phyloP scores from a whole-genome alignment of 2,329 filamentous ascomycete genomes.

The Cladosporium austrohemisphaericum region DNA sequence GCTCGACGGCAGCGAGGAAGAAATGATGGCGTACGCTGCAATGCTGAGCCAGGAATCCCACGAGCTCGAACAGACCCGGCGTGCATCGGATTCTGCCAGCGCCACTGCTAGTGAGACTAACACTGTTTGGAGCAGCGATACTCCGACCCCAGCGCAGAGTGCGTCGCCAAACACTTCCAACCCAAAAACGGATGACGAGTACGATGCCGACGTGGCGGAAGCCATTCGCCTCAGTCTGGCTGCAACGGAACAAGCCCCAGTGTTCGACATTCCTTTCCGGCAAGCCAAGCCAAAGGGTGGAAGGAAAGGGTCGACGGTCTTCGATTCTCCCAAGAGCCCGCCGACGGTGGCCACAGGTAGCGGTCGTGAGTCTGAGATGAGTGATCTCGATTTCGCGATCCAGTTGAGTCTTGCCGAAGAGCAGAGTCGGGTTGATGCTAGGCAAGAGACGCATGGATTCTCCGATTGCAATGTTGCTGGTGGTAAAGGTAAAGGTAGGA shows the following conservation, averaged over 20 bases:
- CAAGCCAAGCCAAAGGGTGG: conserved; percentile 37
- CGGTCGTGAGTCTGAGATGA: conserved; percentile 44
- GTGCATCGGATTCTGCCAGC: conserved; percentile 41
- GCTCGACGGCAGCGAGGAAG: conserved; percentile 57
- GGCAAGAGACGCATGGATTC: neutral
- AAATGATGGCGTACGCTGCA: conserved; percentile 60
- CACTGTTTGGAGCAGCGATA: conserved; percentile 27
- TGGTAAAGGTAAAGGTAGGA: conserved; percentile 17
- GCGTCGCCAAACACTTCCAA: conserved; percentile 21
- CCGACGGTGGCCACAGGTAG: conserved; percentile 36
- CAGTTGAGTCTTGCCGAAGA: conserved; percentile 61
- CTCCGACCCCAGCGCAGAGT: conserved; percentile 25
- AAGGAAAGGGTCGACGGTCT: conserved; percentile 29
- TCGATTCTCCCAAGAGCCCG: conserved; percentile 24
- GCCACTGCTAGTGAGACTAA: conserved; percentile 35
- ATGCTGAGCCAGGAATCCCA: conserved; percentile 59
- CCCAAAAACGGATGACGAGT: conserved; percentile 44
- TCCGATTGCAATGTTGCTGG: neutral
- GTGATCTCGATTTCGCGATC: conserved; percentile 59
- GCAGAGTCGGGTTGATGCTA: conserved; percentile 40
- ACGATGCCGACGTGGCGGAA: conserved; percentile 59
- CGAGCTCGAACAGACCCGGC: conserved; percentile 47
- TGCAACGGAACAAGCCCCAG: conserved; percentile 19
- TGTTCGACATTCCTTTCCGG: conserved; percentile 45
- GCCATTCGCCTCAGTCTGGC: conserved; percentile 54